These are phyloP conservation scores for Phytophthora quininea DNA, from an alignment of 352 stramenopile genomes.

Conservation along the genomic window DNA sequence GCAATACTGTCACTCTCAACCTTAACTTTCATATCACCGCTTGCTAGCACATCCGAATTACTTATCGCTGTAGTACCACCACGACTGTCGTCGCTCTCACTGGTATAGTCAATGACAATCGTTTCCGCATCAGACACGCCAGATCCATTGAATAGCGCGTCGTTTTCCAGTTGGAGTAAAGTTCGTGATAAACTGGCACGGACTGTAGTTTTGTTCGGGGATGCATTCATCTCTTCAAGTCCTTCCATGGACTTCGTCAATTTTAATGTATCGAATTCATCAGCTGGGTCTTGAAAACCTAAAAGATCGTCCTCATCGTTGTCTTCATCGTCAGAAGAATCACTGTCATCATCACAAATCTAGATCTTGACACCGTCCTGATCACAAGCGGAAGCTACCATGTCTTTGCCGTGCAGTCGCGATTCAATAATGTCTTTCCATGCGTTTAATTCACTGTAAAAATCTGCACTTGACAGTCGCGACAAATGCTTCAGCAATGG, in stretches of 20 bases:
- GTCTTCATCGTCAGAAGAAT: background rate
- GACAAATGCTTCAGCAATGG: conserved; percentile 10
- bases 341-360: background rate
- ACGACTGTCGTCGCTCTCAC: no score
- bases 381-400: no score
- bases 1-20: no score
- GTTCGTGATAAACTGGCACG: background rate
- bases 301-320: background rate
- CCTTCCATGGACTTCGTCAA: conserved; percentile 3
- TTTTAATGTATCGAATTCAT: conserved; percentile 7
- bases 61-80: no score
- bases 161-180: background rate
- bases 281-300: background rate
- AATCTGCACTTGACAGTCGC: conserved; percentile 8
- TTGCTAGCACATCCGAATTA: background rate
- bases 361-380: no score
- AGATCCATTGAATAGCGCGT: background rate
- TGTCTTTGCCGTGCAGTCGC: no score
- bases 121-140: background rate
- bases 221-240: background rate
- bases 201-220: background rate
- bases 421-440: conserved; percentile 15
- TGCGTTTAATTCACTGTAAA: conserved; percentile 3
- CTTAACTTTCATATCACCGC: background rate
- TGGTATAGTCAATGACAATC: background rate